Percentiles rank a stretch among this genome's conserved stretches.
Evolutionary conservation across 495 filamentous ascomycete species (phyloP).

Genomic region (Xylaria nigripes): DNA sequence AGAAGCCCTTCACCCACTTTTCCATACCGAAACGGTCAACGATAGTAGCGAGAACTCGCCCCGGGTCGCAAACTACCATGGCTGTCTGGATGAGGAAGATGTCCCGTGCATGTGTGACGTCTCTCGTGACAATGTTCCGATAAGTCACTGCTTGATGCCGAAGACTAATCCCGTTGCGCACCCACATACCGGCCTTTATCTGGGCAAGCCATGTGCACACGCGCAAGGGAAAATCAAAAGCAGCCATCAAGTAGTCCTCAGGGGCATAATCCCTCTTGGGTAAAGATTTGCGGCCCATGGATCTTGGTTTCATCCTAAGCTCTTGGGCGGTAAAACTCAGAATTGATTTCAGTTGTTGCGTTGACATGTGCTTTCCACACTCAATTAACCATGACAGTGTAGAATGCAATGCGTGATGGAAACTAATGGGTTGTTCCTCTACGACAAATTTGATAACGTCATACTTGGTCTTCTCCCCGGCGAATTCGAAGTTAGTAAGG

Average conservation of each 20-base stretch:
- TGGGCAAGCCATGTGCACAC: conserved; percentile 95
- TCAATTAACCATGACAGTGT: conserved; percentile 96
- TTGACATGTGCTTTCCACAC: conserved; percentile 67
- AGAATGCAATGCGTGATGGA: conserved; percentile 96
- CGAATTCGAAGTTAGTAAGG: conserved; percentile 72
- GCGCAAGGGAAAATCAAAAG: conserved; percentile 87
- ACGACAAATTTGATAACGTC: conserved; percentile 80
- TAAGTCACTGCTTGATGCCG: conserved; percentile 92
- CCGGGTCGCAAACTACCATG: conserved; percentile 76
- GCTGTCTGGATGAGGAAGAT: conserved; percentile 91
- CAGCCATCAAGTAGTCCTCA: conserved; percentile 75
- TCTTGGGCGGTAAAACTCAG: conserved; percentile 54
- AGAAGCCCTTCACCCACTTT: conserved; percentile 80
- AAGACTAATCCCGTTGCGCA: conserved; percentile 91
- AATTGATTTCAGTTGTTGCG: conserved; percentile 54
- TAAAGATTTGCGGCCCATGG: conserved; percentile 47
- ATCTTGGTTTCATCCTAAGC: conserved; percentile 47
- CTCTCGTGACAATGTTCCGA: conserved; percentile 73
- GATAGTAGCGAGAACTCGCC: conserved; percentile 77
- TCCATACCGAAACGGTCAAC: conserved; percentile 85
- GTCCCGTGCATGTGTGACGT: conserved; percentile 88
- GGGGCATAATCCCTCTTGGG: conserved; percentile 41
- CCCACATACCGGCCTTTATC: conserved; percentile 98
- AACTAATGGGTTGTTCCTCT: conserved; percentile 84
- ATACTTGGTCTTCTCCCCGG: conserved; percentile 47